These are phyloP conservation scores for Kodamaea leandrae DNA, from an alignment of 805 yeast genomes.

Conservation along the genomic window DNA sequence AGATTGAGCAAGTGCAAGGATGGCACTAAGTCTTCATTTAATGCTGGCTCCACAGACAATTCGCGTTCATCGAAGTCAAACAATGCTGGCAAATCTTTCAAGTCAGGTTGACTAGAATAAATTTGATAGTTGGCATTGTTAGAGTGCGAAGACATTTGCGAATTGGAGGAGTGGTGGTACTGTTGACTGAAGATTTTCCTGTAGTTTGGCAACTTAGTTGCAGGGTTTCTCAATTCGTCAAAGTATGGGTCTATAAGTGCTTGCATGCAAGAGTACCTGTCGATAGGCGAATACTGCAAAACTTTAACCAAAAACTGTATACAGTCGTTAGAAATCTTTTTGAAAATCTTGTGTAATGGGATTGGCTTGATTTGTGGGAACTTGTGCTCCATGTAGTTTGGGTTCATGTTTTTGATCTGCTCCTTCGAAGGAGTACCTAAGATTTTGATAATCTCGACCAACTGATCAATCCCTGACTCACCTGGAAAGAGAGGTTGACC, in stretches of 20 bases:
- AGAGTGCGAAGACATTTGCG: constrained; percentile 16
- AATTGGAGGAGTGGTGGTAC: constrained; percentile 20
- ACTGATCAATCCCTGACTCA: constrained; percentile 94
- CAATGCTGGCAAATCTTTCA: constrained; percentile 45
- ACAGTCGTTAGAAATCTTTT: constrained; percentile 51
- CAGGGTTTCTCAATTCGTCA: constrained; percentile 46
- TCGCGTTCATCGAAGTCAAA: constrained; percentile 54
- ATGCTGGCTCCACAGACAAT: constrained; percentile 43
- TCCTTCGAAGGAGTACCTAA: constrained; percentile 93
- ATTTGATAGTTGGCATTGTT: constrained; percentile 45
- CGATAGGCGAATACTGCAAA: constrained; percentile 66
- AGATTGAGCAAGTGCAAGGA: constrained; percentile 29
- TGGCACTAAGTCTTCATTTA: constrained; percentile 43
- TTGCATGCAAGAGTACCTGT: constrained; percentile 58
- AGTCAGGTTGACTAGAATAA: constrained; percentile 39
- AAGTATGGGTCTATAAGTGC: constrained; percentile 54
- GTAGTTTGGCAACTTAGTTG: constrained; percentile 42
- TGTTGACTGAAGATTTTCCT: constrained; percentile 41
- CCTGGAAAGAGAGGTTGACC: constrained; percentile 99
- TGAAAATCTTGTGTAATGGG: constrained; percentile 66
- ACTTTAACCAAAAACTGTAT: constrained; percentile 55
- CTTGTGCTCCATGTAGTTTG: constrained; percentile 94
- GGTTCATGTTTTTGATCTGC: constrained; percentile 92
- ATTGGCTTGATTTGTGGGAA: constrained; percentile 86
- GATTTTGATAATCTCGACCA: constrained; percentile 93